Conservation (phyloP, 352 stramenopile species). For the Pythium rishiriense region DNA sequence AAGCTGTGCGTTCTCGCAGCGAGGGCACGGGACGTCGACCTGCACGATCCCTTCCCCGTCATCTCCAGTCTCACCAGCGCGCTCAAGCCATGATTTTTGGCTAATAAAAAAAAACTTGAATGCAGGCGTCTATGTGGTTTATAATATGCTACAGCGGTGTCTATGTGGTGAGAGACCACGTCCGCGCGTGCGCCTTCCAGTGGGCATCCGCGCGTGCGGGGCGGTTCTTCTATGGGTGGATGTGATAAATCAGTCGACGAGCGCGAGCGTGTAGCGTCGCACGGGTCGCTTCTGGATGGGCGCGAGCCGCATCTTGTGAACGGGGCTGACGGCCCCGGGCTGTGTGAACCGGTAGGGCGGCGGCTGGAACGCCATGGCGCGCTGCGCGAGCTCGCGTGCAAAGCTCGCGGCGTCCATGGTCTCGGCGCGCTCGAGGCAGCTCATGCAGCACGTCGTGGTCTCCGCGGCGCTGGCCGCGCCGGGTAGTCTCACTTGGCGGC, state of each 20-base stretch:
- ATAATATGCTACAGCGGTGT: neutral
- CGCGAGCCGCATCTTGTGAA: slow-evolving; percentile 2
- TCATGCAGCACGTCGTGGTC: slow-evolving; percentile 12
- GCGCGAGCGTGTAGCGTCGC: neutral
- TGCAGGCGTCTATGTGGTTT: slow-evolving; percentile 5
- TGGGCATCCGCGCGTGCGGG: neutral
- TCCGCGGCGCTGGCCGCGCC: neutral
- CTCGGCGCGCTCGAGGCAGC: slow-evolving; percentile 13
- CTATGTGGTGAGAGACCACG: neutral
- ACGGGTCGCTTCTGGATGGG: slow-evolving; percentile 13
- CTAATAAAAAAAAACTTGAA: neutral
- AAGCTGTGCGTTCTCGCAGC: slow-evolving; percentile 47
- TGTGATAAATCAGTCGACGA: neutral
- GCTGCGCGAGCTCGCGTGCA: slow-evolving; percentile 8
- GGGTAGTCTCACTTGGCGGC: slow-evolving; percentile 1
- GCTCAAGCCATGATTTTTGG: neutral
- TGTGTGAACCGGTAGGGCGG: neutral
- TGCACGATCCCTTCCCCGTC: slow-evolving; percentile 40
- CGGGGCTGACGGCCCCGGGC: neutral
- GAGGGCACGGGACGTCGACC: slow-evolving; percentile 36
- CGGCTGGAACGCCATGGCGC: slow-evolving; percentile 15
- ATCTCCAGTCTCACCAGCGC: neutral
- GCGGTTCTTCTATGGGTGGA: neutral
- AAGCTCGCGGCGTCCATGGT: slow-evolving; percentile 13
- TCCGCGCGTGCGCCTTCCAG: slow-evolving; percentile 5